These are phyloP conservation scores for Sordariomycetes sp. DNA, from an alignment of 2,329 filamentous ascomycete species.

Conservation along the genomic window DNA sequence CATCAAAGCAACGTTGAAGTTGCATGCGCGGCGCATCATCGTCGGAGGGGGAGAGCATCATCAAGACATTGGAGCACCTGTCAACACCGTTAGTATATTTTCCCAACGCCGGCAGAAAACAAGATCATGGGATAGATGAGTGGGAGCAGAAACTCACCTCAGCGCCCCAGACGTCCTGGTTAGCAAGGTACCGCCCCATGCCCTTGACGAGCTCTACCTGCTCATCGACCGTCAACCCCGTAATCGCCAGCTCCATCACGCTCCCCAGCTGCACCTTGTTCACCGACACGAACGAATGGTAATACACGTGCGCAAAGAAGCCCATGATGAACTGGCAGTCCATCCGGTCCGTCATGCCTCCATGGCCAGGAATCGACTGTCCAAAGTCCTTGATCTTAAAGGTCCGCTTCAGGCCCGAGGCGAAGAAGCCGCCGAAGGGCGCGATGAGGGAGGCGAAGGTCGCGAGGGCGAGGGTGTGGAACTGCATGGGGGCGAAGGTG, in stretches of 20 bases:
- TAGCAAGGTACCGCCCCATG: conserved; percentile 49
- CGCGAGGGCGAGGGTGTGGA: conserved; percentile 81
- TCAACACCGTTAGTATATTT: not conserved
- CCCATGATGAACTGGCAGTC: conserved; percentile 99
- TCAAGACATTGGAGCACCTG: conserved; percentile 21
- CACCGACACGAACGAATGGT: conserved; percentile 88
- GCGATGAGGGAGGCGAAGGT: conserved; percentile 94
- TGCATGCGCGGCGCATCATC: conserved; percentile 7
- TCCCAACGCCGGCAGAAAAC: not conserved
- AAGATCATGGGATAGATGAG: conserved; percentile 7
- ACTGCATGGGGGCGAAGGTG: conserved; percentile 75
- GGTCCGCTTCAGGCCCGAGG: conserved; percentile 90
- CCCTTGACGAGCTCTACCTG: conserved; percentile 69
- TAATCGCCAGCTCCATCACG: conserved; percentile 85
- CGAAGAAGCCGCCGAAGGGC: conserved; percentile 96
- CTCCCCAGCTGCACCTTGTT: conserved; percentile 75
- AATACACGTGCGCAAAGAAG: conserved; percentile 97
- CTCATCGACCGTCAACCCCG: conserved; percentile 73
- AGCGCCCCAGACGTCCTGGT: conserved; percentile 38
- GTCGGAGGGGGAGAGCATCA: conserved; percentile 13
- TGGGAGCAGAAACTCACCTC: conserved; percentile 14
- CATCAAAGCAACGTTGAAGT: not conserved
- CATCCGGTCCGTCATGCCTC: conserved; percentile 97
- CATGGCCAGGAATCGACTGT: conserved; percentile 92
- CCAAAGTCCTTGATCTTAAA: conserved; percentile 99